These are phyloP conservation scores for Klebsormidium nitens DNA, from an alignment of 139 green algal genomes.

Conservation along the genomic window DNA sequence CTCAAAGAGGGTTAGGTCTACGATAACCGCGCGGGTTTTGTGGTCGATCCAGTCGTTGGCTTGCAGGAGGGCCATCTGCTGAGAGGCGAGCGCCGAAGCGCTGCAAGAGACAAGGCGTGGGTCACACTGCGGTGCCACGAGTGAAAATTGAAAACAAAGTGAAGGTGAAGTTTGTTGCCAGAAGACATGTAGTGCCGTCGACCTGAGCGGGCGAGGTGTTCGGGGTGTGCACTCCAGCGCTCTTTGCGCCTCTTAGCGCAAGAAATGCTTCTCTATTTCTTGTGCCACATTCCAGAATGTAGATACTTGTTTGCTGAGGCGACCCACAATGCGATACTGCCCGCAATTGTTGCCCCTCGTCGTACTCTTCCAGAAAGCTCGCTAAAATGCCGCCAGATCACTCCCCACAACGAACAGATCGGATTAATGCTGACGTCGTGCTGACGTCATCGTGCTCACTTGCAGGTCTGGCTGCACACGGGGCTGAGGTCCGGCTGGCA, in stretches of 20 bases:
- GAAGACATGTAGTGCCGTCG: background rate
- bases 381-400: background rate
- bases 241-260: too few species aligned
- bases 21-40: conserved; percentile 28
- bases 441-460: background rate
- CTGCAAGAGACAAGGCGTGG: too few species aligned
- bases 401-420: background rate
- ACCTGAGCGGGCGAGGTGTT: background rate
- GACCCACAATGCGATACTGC: too few species aligned
- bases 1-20: conserved; percentile 30
- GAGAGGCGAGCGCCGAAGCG: too few species aligned
- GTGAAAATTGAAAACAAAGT: background rate
- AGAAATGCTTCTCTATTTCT: too few species aligned
- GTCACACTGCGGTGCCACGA: background rate
- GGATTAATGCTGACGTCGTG: background rate
- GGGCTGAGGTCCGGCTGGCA: background rate
- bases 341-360: background rate
- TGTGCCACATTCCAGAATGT: too few species aligned
- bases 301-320: too few species aligned
- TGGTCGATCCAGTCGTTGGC: conserved; percentile 24
- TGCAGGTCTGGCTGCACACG: conserved; percentile 2
- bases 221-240: background rate
- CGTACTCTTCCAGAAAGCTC: background rate
- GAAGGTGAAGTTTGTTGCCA: background rate
- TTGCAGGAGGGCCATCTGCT: conserved; percentile 16